Percentiles rank a stretch among this genome's conserved stretches.
phyloP scores from a whole-genome alignment of 2,329 filamentous ascomycete genomes.

The Fusarium xylarioides region DNA sequence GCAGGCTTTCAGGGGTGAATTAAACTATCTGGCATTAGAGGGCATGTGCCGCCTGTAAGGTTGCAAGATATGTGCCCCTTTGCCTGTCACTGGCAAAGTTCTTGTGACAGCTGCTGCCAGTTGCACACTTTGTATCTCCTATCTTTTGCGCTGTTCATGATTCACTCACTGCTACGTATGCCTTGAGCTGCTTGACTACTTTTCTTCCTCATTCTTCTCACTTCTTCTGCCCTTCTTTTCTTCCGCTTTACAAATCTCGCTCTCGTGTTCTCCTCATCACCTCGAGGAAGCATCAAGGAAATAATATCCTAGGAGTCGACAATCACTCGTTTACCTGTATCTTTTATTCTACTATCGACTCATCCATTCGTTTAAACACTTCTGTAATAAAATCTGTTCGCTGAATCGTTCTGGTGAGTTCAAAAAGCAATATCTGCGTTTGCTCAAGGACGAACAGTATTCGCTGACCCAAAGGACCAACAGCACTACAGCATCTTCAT shows the following conservation, averaged over 20 bases:
- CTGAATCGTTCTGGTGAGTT: not conserved
- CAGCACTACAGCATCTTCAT: conserved; percentile 25
- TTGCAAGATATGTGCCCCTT: conserved; percentile 14
- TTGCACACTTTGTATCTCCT: conserved; percentile 9
- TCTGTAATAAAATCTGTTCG: not conserved
- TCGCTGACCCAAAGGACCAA: conserved; percentile 1
- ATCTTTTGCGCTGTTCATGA: conserved; percentile 19
- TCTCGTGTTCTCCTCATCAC: conserved; percentile 7
- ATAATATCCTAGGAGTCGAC: not conserved
- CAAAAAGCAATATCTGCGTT: not conserved
- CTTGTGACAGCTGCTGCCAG: conserved; percentile 38
- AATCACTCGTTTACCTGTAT: conserved; percentile 24
- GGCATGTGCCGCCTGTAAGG: conserved; percentile 19
- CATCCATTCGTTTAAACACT: conserved; percentile 9
- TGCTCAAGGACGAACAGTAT: not conserved
- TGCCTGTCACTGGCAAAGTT: conserved; percentile 19
- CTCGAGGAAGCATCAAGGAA: conserved; percentile 2
- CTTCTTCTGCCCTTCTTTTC: not conserved
- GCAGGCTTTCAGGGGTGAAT: conserved; percentile 16
- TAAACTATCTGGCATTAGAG: not conserved
- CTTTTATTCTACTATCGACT: not conserved
- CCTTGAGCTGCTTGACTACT: not conserved
- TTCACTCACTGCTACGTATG: conserved; percentile 5
- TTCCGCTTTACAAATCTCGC: not conserved
- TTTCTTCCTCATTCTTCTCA: conserved; percentile 1